Base-by-base conservation (phyloP, 2,329 filamentous ascomycete species). In the Clonostachys rosea region DNA sequence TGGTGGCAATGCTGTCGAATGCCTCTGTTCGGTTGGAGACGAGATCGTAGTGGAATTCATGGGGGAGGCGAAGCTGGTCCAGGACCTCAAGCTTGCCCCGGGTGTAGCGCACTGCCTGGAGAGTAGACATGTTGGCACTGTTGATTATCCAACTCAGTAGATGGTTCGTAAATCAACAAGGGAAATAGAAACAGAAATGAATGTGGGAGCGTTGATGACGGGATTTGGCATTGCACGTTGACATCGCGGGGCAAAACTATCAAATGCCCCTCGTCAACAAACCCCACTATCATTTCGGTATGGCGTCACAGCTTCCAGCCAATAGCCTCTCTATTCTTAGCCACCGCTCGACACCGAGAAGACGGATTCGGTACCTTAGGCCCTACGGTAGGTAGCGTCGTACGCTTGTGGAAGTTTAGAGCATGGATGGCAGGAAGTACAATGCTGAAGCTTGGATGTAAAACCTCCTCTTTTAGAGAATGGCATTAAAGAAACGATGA, bases 21-120 rank as follows among this genome's bases (percentile, higher is more conserved):
- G 87, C 89, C 67, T 90, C 86, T 56, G 85, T 79, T 52, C 83
- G 80, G 11, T 80, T 87, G 33, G 76, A 76, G 46, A 92, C 80
- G 52, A 78, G 65, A 58, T 92, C 87, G 64, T 91, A 94, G 64
- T 88, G 81, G 59, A 89, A 84, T 56, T 87, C 82, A 60, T 94
- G 88, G 13, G 89, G 89, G 18, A 94, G 77, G 52, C 83, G 81
- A n/a, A 94, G 81, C 70, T 94, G 89, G 65, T 94, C 87, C 47
- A 94, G 79, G 54, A 94, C 89, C 55, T 88, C 76, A 49, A 94
- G 75, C 63, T 78, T 78, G 55, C 87, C 87, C 45, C 83, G 78
- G 47, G 75, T 71, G 66, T 92, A 94, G 56, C 84, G 84, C 67
- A 94, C 89, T 11, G 89, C 88, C 68, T 91, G 78, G 42, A 94